phyloP scores from a whole-genome alignment of 352 stramenopile genomes.

The Pythium chondricola region DNA sequence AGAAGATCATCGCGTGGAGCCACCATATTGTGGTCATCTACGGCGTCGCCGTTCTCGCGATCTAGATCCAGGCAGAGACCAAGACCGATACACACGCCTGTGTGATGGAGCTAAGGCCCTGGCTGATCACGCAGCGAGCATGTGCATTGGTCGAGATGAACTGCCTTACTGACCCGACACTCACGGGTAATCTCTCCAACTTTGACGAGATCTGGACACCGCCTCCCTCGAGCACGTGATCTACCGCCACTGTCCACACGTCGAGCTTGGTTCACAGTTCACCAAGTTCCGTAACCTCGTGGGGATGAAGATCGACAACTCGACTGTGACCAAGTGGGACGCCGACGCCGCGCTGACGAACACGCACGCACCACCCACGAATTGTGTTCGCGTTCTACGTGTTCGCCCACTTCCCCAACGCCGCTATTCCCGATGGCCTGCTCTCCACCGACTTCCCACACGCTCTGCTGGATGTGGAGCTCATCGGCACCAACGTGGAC shows the following conservation, averaged over 20 bases:
- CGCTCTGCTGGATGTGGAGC: conserved; percentile 1
- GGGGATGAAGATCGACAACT: conserved; percentile 10
- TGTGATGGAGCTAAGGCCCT: conserved; percentile 3
- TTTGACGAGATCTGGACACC: conserved; percentile 11
- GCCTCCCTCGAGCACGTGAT: conserved; percentile 20
- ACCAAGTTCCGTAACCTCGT: conserved; percentile 16
- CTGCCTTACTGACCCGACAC: neutral
- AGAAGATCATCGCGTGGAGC: neutral
- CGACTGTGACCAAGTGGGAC: conserved; percentile 3
- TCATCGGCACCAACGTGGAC: conserved; percentile 1
- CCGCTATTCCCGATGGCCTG: neutral
- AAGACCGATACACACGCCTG: neutral
- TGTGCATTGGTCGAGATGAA: conserved; percentile 8
- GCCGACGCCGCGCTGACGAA: conserved; percentile 9
- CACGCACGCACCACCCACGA: neutral
- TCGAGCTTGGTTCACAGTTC: conserved; percentile 25
- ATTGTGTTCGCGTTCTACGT: conserved; percentile 2
- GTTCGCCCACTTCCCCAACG: neutral
- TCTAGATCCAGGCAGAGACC: neutral
- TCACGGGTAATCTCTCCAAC: conserved; percentile 2
- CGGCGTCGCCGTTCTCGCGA: neutral
- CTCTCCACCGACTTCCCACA: neutral
- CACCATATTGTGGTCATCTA: conserved; percentile 1
- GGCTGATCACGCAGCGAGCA: conserved; percentile 1
- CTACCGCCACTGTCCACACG: conserved; percentile 28